These are phyloP conservation scores for Fragilariopsis cylindrus DNA, from an alignment of 108 stramenopile species.

Conservation along the genomic window DNA sequence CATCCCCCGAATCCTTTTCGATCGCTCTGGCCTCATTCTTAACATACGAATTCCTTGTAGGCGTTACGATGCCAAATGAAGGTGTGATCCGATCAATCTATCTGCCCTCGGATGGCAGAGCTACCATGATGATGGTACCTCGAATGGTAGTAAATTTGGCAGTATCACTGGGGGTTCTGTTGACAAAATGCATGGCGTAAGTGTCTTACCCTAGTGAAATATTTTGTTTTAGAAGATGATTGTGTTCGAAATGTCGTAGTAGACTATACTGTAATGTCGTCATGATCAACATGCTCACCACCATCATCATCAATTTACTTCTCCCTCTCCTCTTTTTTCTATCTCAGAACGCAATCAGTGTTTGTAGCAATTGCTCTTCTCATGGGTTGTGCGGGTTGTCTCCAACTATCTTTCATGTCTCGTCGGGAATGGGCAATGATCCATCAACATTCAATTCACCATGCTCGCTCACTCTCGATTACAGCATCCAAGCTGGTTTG, in stretches of 20 bases:
- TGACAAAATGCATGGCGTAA: constrained; percentile 10
- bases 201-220: not conserved
- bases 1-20: constrained; percentile 27
- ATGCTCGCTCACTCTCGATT: not conserved
- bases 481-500: not conserved
- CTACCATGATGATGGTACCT: constrained; percentile 47
- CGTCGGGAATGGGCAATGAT: constrained; percentile 9
- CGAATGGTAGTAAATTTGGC: constrained; percentile 43
- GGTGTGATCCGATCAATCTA: constrained; percentile 51
- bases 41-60: constrained; percentile 47
- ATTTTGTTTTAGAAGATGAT: not conserved
- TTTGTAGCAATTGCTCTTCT: not conserved
- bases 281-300: not conserved
- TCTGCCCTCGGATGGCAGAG: constrained; percentile 39
- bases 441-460: not conserved
- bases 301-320: not conserved
- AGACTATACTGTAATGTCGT: not conserved
- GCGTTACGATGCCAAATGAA: constrained; percentile 47
- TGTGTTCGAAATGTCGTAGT: not conserved
- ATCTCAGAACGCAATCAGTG: constrained; percentile 4
- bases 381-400: constrained; percentile 2
- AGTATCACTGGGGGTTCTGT: constrained; percentile 9
- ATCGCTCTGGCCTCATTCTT: constrained; percentile 37
- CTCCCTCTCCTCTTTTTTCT: not conserved
- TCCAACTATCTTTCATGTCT: constrained; percentile 16